These are phyloP conservation scores for Salix exigua DNA, from an alignment of 345 rosid genomes.

Conservation along the genomic window DNA sequence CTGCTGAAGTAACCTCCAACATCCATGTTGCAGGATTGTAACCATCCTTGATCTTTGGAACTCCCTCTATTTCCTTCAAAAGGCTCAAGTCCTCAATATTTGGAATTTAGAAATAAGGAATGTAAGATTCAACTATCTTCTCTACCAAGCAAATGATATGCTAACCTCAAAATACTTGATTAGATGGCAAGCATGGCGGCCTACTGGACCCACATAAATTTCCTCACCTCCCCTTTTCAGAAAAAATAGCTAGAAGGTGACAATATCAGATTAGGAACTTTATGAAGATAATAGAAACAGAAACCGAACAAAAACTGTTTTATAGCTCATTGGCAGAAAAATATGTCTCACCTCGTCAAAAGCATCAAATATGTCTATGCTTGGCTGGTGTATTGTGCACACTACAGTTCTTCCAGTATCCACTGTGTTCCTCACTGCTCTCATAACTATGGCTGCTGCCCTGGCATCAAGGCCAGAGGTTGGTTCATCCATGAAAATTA, in stretches of 20 bases:
- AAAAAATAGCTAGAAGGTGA: conserved; percentile 34
- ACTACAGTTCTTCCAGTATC: conserved; percentile 69
- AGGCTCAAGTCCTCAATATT: neutral
- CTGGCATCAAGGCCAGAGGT: conserved; percentile 76
- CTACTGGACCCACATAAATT: conserved; percentile 59
- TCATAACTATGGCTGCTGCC: conserved; percentile 75
- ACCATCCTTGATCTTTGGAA: conserved; percentile 54
- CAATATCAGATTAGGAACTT: neutral
- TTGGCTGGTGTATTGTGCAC: conserved; percentile 76
- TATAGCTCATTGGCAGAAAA: neutral
- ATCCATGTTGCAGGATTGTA: conserved; percentile 78
- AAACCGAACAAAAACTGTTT: neutral
- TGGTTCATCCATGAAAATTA: conserved; percentile 77
- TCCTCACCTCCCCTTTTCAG: conserved; percentile 59
- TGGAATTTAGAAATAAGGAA: neutral
- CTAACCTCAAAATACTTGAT: conserved; percentile 60
- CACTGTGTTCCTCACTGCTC: conserved; percentile 68
- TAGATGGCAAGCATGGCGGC: conserved; percentile 48
- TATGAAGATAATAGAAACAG: neutral
- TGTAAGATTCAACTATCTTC: neutral
- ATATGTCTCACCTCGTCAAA: conserved; percentile 52
- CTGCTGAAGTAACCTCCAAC: conserved; percentile 55
- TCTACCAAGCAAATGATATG: neutral
- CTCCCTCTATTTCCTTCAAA: conserved; percentile 43
- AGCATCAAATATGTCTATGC: conserved; percentile 65